Evolutionary conservation across 768 basidiomycete species (phyloP), one percentile per base, ranked within the genome.

Genomic region (Pleurotus djamor): DNA sequence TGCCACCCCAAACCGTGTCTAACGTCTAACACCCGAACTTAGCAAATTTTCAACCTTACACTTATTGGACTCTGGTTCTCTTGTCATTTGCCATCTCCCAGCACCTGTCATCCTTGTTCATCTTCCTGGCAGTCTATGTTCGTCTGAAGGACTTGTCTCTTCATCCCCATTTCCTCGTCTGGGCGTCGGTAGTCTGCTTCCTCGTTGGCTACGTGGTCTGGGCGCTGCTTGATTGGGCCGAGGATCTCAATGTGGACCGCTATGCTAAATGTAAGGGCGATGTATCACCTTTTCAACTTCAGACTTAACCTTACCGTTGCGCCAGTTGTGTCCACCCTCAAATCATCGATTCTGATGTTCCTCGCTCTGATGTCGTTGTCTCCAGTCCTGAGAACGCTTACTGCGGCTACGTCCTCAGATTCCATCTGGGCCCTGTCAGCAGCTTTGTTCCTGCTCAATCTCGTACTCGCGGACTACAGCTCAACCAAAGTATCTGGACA

Each of bases 371-470:
- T 97, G 77, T 88, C 94, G 13, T 79, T 98, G 57, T 89, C 95
- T 3, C 97, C 97, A 12, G 91, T 98, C 8, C 77, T 98, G 58
- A 85, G 89, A 67, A 98, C 96, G 4, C 76, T 99, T 67, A 96
- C 94, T 33, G 91, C 92, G 41, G 93, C 96, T 28, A 98, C 96
- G 4, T 97, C 96, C 41, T 92, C 92, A 10, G 97, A 99, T 71
- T 94, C 94, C 33, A 96, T 98, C 63, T 98, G 94, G 94, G 95
- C 96, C 5, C 74, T 98, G 52, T 85, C 94, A n/a, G 91, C 92
- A 3, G 79, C 81, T 54, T 83, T 98, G 47, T 92, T 98, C 71
- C 76, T 85, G 55, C 76, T 97, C 41, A 94, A 96, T 69, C 80
- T 87, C 16, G 75, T 96, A 59, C 76, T 98, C 50, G 91, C 91